phyloP scores from a whole-genome alignment of 2,329 filamentous ascomycete genomes.

The Fusarium sp. region DNA sequence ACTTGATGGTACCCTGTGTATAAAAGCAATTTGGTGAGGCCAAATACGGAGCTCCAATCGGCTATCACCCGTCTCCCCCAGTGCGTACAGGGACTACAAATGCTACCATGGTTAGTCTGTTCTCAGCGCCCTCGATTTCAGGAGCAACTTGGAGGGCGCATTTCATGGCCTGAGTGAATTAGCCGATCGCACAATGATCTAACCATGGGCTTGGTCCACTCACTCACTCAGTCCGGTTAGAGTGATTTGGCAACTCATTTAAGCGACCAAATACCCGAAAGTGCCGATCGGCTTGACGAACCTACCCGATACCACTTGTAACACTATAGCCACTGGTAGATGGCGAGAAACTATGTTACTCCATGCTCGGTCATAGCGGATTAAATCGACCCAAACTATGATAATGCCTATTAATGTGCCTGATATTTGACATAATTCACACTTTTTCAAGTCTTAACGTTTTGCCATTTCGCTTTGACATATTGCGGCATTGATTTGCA shows the following conservation, averaged over 20 bases:
- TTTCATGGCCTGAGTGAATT: not conserved
- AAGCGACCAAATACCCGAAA: not conserved
- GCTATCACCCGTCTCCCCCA: not conserved
- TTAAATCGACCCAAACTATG: rapidly evolving
- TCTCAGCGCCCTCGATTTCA: not conserved
- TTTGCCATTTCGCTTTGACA: no score
- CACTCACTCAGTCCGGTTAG: no score
- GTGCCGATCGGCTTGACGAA: not conserved
- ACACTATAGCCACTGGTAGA: rapidly evolving
- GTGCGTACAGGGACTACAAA: rapidly evolving
- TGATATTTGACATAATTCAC: rapidly evolving
- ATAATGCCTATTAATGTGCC: not conserved
- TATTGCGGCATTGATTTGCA: no score
- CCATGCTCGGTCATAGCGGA: no score
- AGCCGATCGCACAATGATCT: not conserved
- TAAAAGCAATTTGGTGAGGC: not conserved
- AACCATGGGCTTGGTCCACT: rapidly evolving
- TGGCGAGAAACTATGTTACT: no score
- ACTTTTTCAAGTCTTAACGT: no score
- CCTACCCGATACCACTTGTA: not conserved
- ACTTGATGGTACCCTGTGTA: not conserved
- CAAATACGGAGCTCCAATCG: rapidly evolving
- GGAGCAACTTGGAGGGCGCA: no score
- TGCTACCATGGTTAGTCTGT: rapidly evolving
- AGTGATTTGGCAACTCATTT: no score